Conservation (phyloP, 108 stramenopile genomes). For the Nitzschia palea region DNA sequence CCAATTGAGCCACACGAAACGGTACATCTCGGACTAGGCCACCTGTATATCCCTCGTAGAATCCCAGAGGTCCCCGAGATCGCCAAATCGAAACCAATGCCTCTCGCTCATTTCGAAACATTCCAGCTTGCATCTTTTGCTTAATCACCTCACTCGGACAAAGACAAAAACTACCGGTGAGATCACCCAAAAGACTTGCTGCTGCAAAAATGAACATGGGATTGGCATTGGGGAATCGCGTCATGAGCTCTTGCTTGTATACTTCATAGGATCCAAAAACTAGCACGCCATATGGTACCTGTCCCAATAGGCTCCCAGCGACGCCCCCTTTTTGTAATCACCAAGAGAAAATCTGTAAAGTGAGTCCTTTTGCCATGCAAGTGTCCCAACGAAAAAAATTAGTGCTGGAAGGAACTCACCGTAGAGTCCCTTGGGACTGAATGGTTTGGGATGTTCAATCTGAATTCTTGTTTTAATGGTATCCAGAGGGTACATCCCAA, state of each 20-base stretch:
- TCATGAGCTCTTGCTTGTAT: slow-evolving; percentile 64
- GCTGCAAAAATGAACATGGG: slow-evolving; percentile 62
- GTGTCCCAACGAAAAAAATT: no score
- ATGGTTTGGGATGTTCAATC: slow-evolving; percentile 61
- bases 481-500: slow-evolving; percentile 81
- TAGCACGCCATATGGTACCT: slow-evolving; percentile 82
- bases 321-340: slow-evolving; percentile 47
- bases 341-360: no score
- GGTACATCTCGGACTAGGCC: slow-evolving; percentile 76
- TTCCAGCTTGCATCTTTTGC: slow-evolving; percentile 77
- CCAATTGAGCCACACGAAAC: slow-evolving; percentile 76
- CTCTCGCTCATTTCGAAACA: slow-evolving; percentile 55
- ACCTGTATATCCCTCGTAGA: slow-evolving; percentile 68
- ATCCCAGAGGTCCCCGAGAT: slow-evolving; percentile 54
- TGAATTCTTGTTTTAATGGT: slow-evolving; percentile 90
- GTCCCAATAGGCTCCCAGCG: slow-evolving; percentile 64
- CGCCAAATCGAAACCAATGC: slow-evolving; percentile 57
- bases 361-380: no score
- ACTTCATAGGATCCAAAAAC: slow-evolving; percentile 87
- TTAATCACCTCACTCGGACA: slow-evolving; percentile 83
- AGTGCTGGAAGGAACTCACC: no score
- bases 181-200: slow-evolving; percentile 70
- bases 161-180: slow-evolving; percentile 75
- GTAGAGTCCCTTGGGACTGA: slow-evolving; percentile 54
- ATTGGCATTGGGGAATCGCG: slow-evolving; percentile 50